Evolutionary conservation across 1,284 basidiomycete genomes (phyloP).

Genomic region (Flammula alnicola): DNA sequence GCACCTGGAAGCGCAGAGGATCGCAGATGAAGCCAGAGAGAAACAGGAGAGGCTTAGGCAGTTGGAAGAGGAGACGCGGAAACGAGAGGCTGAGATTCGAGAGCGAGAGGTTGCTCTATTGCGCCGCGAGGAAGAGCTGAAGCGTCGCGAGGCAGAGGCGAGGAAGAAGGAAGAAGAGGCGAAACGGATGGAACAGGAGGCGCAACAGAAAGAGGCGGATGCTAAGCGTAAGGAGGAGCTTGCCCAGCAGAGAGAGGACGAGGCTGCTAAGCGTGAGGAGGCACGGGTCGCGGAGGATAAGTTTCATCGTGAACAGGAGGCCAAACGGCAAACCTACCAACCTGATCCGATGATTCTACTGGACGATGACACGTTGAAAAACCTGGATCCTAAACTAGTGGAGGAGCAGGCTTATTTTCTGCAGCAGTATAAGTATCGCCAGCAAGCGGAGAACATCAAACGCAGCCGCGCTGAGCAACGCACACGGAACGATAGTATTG

Average conservation of each 20-base stretch:
- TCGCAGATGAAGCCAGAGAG: conserved; percentile 24
- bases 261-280: conserved; percentile 10
- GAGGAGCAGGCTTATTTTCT: conserved; percentile 27
- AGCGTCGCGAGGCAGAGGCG: conserved; percentile 24
- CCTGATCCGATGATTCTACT: not conserved
- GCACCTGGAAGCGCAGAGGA: conserved; percentile 24
- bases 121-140: conserved; percentile 23
- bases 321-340: not conserved
- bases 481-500: conserved; percentile 40
- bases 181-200: conserved; percentile 17
- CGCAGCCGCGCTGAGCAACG: conserved; percentile 41
- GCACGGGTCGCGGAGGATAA: conserved; percentile 10
- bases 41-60: conserved; percentile 22
- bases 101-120: conserved; percentile 18
- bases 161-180: conserved; percentile 20
- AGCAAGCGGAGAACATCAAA: conserved; percentile 47
- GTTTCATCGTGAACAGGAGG: conserved; percentile 11
- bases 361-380: conserved; percentile 8
- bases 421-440: conserved; percentile 41
- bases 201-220: conserved; percentile 17
- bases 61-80: conserved; percentile 29
- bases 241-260: conserved; percentile 13
- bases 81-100: conserved; percentile 25
- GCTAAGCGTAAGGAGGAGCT: conserved; percentile 12
- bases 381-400: conserved; percentile 21